Evolutionary conservation across 2,329 filamentous ascomycete species (phyloP).

Genomic region (Aspergillus pseudonomiae): DNA sequence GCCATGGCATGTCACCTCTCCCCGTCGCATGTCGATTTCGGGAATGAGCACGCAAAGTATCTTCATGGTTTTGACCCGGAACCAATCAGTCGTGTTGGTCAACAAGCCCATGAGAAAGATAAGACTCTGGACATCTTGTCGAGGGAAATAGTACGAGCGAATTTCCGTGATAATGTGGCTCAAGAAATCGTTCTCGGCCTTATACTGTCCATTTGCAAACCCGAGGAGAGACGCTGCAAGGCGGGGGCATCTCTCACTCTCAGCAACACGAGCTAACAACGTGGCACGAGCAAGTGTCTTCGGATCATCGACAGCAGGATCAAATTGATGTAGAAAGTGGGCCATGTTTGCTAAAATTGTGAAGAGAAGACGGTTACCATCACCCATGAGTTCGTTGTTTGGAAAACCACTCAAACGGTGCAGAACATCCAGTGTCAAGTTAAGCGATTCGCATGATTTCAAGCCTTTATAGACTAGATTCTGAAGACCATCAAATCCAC

Average conservation of each 20-base stretch:
- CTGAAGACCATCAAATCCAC: constrained; percentile 82
- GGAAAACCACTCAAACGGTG: constrained; percentile 79
- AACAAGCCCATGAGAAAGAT: constrained; percentile 89
- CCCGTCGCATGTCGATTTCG: constrained; percentile 88
- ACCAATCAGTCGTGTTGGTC: constrained; percentile 85
- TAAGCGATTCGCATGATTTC: constrained; percentile 80
- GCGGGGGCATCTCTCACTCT: constrained; percentile 68
- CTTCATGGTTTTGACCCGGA: constrained; percentile 91
- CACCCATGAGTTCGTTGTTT: constrained; percentile 77
- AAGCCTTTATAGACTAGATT: constrained; percentile 87
- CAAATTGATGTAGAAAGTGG: constrained; percentile 77
- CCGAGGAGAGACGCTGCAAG: constrained; percentile 71
- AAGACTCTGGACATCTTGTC: constrained; percentile 79
- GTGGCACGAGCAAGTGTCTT: constrained; percentile 66
- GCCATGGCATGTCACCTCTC: constrained; percentile 85
- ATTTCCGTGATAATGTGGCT: constrained; percentile 73
- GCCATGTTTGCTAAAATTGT: constrained; percentile 90
- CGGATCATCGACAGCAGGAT: constrained; percentile 61
- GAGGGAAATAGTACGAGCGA: constrained; percentile 76
- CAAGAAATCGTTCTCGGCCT: constrained; percentile 74
- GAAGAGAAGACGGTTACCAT: constrained; percentile 80
- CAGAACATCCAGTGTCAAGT: constrained; percentile 74
- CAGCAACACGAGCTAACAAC: constrained; percentile 71
- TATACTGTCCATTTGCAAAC: constrained; percentile 69
- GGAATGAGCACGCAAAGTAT: constrained; percentile 83